These are phyloP conservation scores for Whalleya microplaca DNA, from an alignment of 2,329 filamentous ascomycete species.

Conservation along the genomic window DNA sequence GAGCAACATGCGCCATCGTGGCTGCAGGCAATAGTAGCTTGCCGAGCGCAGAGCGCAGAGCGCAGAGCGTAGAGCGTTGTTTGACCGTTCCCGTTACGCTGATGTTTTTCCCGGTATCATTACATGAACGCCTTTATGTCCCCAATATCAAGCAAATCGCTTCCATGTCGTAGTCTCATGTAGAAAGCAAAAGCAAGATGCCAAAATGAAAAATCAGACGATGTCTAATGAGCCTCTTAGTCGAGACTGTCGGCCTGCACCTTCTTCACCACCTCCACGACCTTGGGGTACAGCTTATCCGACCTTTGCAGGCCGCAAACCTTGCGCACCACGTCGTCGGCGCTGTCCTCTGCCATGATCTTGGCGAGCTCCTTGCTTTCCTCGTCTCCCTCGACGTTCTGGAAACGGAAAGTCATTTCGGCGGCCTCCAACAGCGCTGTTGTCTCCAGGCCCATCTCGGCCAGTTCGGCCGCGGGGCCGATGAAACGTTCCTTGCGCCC, in stretches of 20 bases:
- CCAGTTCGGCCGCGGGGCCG: constrained; percentile 85
- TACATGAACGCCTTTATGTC: constrained; percentile 32
- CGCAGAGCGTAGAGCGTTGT: constrained; percentile 15
- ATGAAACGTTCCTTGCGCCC: constrained; percentile 95
- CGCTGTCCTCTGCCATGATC: constrained; percentile 75
- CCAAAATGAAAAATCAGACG: constrained; percentile 4
- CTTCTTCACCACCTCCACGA: constrained; percentile 78
- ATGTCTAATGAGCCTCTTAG: constrained; percentile 35
- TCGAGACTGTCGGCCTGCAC: constrained; percentile 71
- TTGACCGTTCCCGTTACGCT: constrained; percentile 20
- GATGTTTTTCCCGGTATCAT: constrained; percentile 29
- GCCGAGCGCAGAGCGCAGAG: background rate
- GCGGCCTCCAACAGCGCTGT: constrained; percentile 77
- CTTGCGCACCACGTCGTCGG: constrained; percentile 77
- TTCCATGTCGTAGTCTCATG: constrained; percentile 33
- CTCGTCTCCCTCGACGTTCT: constrained; percentile 88
- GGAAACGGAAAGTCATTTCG: constrained; percentile 94
- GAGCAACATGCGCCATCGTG: background rate
- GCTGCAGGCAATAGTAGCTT: background rate
- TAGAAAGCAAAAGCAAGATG: constrained; percentile 16
- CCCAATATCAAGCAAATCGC: constrained; percentile 28
- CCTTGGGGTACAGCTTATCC: constrained; percentile 77
- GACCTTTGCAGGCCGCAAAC: constrained; percentile 78
- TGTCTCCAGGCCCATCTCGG: constrained; percentile 75
- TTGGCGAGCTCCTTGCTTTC: constrained; percentile 85